phyloP scores from a whole-genome alignment of 805 yeast genomes.

The Yarrowia sp. region DNA sequence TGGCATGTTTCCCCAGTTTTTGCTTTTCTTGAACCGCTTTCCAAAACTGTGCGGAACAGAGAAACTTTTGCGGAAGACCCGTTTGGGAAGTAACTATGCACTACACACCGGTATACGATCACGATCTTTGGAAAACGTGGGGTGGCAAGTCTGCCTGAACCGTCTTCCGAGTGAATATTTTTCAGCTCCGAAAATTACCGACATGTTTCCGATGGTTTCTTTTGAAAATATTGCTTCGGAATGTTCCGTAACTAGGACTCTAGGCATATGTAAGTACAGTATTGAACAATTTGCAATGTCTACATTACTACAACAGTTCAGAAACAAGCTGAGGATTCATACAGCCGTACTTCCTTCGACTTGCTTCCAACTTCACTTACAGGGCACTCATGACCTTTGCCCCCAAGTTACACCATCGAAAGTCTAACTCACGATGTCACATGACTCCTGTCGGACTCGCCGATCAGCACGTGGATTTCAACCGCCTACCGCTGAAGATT shows the following conservation, averaged over 20 bases:
- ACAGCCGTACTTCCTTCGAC: too few species aligned
- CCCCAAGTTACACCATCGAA: background rate
- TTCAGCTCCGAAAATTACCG: background rate
- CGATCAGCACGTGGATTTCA: constrained; percentile 13
- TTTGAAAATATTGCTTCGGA: too few species aligned
- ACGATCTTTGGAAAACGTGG: background rate
- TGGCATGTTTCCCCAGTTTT: background rate
- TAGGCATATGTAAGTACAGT: too few species aligned
- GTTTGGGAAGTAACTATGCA: constrained; percentile 10
- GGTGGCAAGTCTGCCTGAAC: background rate
- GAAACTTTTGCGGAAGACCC: constrained; percentile 4
- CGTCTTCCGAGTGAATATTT: background rate
- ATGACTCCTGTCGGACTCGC: background rate
- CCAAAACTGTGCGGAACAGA: background rate
- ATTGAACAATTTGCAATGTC: background rate
- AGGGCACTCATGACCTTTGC: background rate
- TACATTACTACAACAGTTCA: too few species aligned
- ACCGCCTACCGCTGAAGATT: background rate
- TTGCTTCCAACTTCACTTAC: background rate
- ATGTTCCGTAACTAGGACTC: too few species aligned
- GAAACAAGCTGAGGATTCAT: too few species aligned
- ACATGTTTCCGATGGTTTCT: background rate
- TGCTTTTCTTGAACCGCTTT: background rate
- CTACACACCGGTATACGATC: background rate
- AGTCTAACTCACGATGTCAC: background rate